Percentiles rank a stretch among this genome's conserved stretches.
Conservation (phyloP, 2,329 filamentous ascomycete genomes). For the Trichophyton benhamiae region DNA sequence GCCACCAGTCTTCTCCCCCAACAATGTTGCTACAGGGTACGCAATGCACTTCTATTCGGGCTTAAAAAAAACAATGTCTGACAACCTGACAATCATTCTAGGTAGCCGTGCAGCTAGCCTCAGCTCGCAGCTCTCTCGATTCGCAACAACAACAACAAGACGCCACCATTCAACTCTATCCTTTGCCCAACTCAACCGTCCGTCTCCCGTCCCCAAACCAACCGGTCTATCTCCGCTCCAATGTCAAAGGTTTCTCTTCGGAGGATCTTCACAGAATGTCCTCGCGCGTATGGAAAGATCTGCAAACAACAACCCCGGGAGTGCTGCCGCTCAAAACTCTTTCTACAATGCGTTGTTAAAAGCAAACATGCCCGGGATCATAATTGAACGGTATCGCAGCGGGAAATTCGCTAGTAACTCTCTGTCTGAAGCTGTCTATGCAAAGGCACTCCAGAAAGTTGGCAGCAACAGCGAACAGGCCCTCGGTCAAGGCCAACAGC, state of each 20-base stretch:
- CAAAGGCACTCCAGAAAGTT: conserved; percentile 57
- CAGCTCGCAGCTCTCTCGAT: conserved; percentile 8
- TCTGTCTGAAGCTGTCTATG: conserved; percentile 65
- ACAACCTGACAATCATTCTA: conserved; percentile 7
- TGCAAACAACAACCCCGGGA: conserved; percentile 83
- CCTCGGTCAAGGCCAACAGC: conserved; percentile 11
- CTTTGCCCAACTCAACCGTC: conserved; percentile 18
- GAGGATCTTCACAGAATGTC: conserved; percentile 40
- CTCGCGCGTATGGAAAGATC: conserved; percentile 79
- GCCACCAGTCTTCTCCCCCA: conserved; percentile 1
- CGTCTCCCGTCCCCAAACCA: conserved; percentile 16
- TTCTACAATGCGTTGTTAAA: conserved; percentile 87
- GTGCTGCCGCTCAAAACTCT: conserved; percentile 75
- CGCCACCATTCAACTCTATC: conserved; percentile 27
- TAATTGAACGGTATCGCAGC: conserved; percentile 80
- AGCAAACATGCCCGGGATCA: conserved; percentile 85
- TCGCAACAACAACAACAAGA: conserved; percentile 6
- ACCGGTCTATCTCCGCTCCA: conserved; percentile 21
- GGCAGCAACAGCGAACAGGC: conserved; percentile 31
- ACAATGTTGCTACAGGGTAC: conserved; percentile 3
- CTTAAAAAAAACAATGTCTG: conserved; percentile 13
- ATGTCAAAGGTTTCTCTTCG: conserved; percentile 29
- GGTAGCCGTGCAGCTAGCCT: conserved; percentile 18
- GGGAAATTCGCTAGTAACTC: conserved; percentile 72
- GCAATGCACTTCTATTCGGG: not conserved